Conservation (phyloP, 192 early-diverging fungal species). For the Mortierella claussenii region DNA sequence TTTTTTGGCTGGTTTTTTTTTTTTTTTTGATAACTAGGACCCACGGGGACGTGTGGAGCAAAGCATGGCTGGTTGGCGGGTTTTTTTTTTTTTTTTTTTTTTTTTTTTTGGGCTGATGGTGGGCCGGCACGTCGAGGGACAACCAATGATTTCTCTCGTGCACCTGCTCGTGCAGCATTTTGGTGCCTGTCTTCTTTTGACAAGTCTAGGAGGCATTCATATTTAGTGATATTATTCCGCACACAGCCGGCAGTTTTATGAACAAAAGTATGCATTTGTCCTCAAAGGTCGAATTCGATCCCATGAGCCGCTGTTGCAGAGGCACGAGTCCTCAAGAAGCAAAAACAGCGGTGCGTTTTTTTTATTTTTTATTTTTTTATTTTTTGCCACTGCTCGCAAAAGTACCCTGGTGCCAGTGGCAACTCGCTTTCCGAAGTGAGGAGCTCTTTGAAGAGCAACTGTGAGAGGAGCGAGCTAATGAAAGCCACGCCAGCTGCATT, state of each 20-base stretch:
- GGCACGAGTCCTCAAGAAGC: no score
- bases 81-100: constrained; percentile 11
- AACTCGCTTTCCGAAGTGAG: background rate
- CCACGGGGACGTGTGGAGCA: no score
- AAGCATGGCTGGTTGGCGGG: no score
- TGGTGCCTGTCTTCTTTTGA: background rate
- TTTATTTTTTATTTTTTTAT: no score
- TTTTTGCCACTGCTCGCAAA: no score
- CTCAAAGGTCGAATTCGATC: background rate
- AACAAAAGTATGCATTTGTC: background rate
- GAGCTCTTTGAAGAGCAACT: background rate
- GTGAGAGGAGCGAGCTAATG: background rate
- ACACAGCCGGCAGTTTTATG: background rate
- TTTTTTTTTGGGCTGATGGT: constrained; percentile 2
- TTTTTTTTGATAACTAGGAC: background rate
- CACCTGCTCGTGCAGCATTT: background rate
- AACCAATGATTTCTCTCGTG: constrained; percentile 32
- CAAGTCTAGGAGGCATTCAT: background rate
- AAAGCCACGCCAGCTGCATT: background rate
- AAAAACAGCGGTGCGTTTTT: no score
- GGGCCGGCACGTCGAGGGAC: constrained; percentile 8
- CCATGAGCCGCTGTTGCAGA: no score
- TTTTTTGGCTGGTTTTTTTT: constrained; percentile 14
- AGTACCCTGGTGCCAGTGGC: no score
- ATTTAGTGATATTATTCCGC: background rate